Base-by-base conservation (phyloP, 345 rosid genomes). In the Lumnitzera littorea region DNA sequence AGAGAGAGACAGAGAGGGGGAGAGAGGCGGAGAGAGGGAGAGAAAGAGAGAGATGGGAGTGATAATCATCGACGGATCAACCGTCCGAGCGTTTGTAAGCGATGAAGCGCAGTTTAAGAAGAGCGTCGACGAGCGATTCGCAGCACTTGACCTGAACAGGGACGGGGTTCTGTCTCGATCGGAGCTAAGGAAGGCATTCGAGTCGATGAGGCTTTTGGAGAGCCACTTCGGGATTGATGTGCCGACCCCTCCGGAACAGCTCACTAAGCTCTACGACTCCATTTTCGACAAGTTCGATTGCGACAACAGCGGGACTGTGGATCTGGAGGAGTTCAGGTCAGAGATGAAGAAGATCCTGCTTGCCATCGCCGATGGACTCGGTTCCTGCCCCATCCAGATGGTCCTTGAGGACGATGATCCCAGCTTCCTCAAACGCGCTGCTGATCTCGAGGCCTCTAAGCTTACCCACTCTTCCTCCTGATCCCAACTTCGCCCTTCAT, bases 311-410 rank as follows among this genome's bases (percentile, higher is more conserved):
- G 72, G 72, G 48, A 3, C 54, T 29, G 72, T 68, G 50, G 63
- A 68, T 57, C 56, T 24, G 11, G 62, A 50, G 58, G 72, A 68
- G 62, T 68, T 62, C 66, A 31, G 67, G 16, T 36, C 57, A 48
- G 67, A 68, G 67, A 68, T 68, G 72, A 57, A 57, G 55, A 53
- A 53, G 67, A 68, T 68, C 67, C 62, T 68, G 72, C 72, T 68
- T 16, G 72, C 72, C 53, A 68, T 68, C 53, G 72, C 72, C 46
- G 72, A 68, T 12, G 67, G 72, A 24, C 62, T 68, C 10, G 72
- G 72, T 10, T 62, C 67, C 27, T 57, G 54, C 63, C 72, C 67
- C 5, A 68, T 68, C 53, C 67, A 68, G 67, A 68, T 68, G 72
- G 67, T 53, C 24, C 46, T 68, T 47, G 72, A 68, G 61, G 67